Base-by-base conservation (phyloP, 768 basidiomycete genomes). In the Cubamyces sp. region DNA sequence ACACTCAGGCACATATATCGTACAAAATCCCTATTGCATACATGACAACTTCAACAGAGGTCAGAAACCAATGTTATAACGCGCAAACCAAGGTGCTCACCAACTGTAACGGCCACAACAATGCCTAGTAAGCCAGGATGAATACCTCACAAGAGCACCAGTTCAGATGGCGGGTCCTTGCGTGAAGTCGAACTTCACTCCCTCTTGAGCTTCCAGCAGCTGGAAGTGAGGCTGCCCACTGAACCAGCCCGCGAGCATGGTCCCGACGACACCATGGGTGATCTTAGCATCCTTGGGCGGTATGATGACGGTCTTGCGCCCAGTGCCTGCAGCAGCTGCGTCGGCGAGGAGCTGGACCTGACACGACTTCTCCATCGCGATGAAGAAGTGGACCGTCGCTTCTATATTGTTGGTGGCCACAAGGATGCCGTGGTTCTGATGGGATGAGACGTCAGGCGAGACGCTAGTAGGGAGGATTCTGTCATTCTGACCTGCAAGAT, bases 211-310 rank as follows among this genome's bases (percentile, higher is more conserved):
- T 62, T 78, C 77, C 39, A 79, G 64, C 18, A 77, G 62, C 56
- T 74, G 69, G 64, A 78, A 78, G 65, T 79, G 76, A 40, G 74
- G 70, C 40, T 69, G 62, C 12, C 74, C 78, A 58, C 73, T 73
- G 68, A 79, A 78, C 77, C 75, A 78, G 8, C 78, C 79, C 16
- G 68, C 75, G 25, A 28, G 41, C 43, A 40, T 48, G 3, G 52
- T 54, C 3, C 68, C 65, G 16, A 64, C 42, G 2, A 59, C 60
- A 39, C 60, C 56, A 50, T 50, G 66, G 23, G 71, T 74, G 26
- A 61, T 66, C 28, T 57, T 19, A 1, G 74, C 74, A 47, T 74
- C 69, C 39, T 68, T 64, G 12, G 65, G 56, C 15, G 56, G 43
- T 52, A 75, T 75, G 55, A 69, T 63, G 46, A 70, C 57, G 6